Evolutionary conservation across 2,329 filamentous ascomycete genomes (phyloP), one percentile per base, ranked within the genome.

Genomic region (Daldinia sp.): DNA sequence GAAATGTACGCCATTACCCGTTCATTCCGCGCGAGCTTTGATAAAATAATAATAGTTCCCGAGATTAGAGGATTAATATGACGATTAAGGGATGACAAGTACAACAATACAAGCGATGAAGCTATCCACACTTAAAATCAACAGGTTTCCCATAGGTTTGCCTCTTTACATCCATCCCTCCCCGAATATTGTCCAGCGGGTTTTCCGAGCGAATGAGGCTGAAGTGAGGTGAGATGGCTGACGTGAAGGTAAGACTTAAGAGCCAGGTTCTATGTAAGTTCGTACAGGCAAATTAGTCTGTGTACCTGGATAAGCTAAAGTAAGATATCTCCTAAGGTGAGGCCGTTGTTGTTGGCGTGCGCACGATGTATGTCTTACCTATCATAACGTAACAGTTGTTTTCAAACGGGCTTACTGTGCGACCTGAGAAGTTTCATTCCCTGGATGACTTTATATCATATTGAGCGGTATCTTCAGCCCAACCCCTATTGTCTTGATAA

Each of bases 331-430:
- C 25, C 19, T 30, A 32, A 19, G 9, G 45, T 21, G 17, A 48
- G 45, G 19, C 25, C 15, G 43, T 30, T 30, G n/a, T 30, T 29
- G 27, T 29, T 29, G 11, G 41, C 17, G 11, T 32, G 29, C 29
- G 27, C 45, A 15, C 21, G 21, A 49, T 41, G 41, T 30, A 63
- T 56, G 56, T 60, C 61, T 57, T 57, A 50, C 61, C 53, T 57
- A 50, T 49, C 17, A 32, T 43, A 49, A 57, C 52, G 19, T 35
- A 64, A 53, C 48, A 41, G 39, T 21, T 32, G 15, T 2, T 48
- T n/a, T 30, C 45, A 9, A 41, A 43, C 57, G 23, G 32, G 41
- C 56, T 48, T 57, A 53, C 37, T 37, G 27, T 34, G 21, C 35
- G 25, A 54, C 29, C 15, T 45, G 7, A 10, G 39, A 8, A 1